phyloP scores from a whole-genome alignment of 768 basidiomycete genomes.

The Tulasnella sp. region DNA sequence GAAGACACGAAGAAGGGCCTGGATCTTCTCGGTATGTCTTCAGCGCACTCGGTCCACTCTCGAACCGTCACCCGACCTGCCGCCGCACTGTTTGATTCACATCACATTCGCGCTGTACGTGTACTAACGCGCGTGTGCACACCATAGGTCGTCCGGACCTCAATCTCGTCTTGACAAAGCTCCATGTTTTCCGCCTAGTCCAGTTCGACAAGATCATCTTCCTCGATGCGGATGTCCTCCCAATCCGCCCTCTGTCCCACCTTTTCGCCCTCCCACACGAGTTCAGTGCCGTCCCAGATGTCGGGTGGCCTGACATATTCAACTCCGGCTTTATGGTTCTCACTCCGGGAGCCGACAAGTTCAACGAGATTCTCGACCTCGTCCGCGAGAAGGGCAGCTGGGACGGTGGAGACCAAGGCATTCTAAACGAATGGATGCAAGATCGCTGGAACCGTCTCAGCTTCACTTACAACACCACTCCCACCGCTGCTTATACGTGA shows the following conservation, averaged over 20 bases:
- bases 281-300: conserved; percentile 93
- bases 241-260: conserved; percentile 85
- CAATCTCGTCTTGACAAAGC: conserved; percentile 89
- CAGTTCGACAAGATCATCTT: conserved; percentile 87
- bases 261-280: conserved; percentile 82
- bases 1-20: conserved; percentile 68
- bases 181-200: conserved; percentile 91
- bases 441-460: conserved; percentile 89
- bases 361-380: conserved; percentile 68
- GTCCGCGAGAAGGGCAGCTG: conserved; percentile 82
- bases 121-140: not conserved
- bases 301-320: conserved; percentile 99
- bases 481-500: conserved; percentile 94
- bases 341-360: conserved; percentile 80
- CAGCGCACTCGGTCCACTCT: not conserved
- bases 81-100: conserved; percentile 9
- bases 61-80: conserved; percentile 14
- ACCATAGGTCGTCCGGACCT: conserved; percentile 93
- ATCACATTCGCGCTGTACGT: conserved; percentile 5
- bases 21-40: conserved; percentile 75
- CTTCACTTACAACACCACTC: conserved; percentile 98
- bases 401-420: conserved; percentile 99
- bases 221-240: conserved; percentile 90
- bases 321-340: conserved; percentile 96
- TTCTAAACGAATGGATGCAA: conserved; percentile 94